Evolutionary conservation across 2,329 filamentous ascomycete genomes (phyloP).

Genomic region (Fusarium sp.): DNA sequence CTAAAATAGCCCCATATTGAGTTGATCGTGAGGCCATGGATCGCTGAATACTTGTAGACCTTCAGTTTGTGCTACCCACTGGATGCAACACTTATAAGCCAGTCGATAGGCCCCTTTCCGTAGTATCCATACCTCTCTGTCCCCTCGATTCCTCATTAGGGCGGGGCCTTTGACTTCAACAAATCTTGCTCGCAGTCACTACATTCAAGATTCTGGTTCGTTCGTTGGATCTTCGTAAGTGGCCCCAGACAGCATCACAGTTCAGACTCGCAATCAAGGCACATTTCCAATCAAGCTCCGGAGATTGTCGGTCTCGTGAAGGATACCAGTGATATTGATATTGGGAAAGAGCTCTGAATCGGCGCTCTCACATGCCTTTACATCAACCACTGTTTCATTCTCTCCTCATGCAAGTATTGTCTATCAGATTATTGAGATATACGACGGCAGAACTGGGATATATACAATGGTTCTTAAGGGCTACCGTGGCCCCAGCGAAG

Average conservation of each 20-base stretch:
- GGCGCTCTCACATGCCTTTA: background rate
- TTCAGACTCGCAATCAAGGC: background rate
- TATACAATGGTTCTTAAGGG: background rate
- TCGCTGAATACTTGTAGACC: background rate
- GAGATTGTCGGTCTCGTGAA: background rate
- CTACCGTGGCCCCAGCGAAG: background rate
- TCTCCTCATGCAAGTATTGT: background rate
- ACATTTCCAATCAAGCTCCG: no score
- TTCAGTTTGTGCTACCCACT: background rate
- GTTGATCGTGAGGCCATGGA: background rate
- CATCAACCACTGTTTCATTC: background rate
- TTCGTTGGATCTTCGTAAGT: background rate
- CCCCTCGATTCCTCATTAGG: background rate
- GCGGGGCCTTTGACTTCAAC: background rate
- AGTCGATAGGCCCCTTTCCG: background rate
- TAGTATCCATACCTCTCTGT: background rate
- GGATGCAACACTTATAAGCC: background rate
- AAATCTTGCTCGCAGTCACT: no score
- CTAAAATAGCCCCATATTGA: background rate
- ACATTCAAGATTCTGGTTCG: background rate
- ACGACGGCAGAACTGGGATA: no score
- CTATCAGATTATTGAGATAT: background rate
- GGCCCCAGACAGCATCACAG: no score
- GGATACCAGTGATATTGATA: background rate
- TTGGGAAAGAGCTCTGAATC: background rate